phyloP scores from a whole-genome alignment of 1,139 yeast genomes.

The Lodderomyces metapsilosis region DNA sequence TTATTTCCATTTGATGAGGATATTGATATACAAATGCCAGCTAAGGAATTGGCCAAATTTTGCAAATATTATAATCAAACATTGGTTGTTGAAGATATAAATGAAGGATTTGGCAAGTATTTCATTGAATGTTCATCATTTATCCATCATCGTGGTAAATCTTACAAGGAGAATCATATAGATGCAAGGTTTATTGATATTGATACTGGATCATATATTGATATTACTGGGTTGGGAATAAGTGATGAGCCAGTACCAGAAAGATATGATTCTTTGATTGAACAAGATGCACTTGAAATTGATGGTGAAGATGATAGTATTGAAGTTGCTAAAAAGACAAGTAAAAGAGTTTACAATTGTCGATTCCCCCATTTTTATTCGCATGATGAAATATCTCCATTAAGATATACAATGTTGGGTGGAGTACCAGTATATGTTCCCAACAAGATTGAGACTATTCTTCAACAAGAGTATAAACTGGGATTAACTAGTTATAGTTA shows the following conservation, averaged over 20 bases:
- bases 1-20: slow-evolving; percentile 41
- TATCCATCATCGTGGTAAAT: slow-evolving; percentile 31
- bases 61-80: slow-evolving; percentile 38
- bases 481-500: slow-evolving; percentile 21
- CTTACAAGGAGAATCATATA: slow-evolving; percentile 32
- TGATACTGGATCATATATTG: slow-evolving; percentile 40
- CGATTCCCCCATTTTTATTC: slow-evolving; percentile 33
- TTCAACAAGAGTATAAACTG: slow-evolving; percentile 27
- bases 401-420: slow-evolving; percentile 30
- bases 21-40: slow-evolving; percentile 39
- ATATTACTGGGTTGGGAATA: slow-evolving; percentile 37
- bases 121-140: slow-evolving; percentile 35
- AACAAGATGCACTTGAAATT: slow-evolving; percentile 18
- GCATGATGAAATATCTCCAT: slow-evolving; percentile 33
- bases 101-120: slow-evolving; percentile 34
- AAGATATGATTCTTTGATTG: slow-evolving; percentile 17
- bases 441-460: slow-evolving; percentile 22
- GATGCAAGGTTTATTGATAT: slow-evolving; percentile 43
- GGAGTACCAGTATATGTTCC: slow-evolving; percentile 36
- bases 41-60: slow-evolving; percentile 28
- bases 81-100: slow-evolving; percentile 31
- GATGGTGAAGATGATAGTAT: too few relatives aligned
- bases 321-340: too few relatives aligned
- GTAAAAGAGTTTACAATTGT: slow-evolving; percentile 29
- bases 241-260: slow-evolving; percentile 26